Conservation (phyloP, 371 early-diverging fungal genomes). For the Apophysomyces elegans region DNA sequence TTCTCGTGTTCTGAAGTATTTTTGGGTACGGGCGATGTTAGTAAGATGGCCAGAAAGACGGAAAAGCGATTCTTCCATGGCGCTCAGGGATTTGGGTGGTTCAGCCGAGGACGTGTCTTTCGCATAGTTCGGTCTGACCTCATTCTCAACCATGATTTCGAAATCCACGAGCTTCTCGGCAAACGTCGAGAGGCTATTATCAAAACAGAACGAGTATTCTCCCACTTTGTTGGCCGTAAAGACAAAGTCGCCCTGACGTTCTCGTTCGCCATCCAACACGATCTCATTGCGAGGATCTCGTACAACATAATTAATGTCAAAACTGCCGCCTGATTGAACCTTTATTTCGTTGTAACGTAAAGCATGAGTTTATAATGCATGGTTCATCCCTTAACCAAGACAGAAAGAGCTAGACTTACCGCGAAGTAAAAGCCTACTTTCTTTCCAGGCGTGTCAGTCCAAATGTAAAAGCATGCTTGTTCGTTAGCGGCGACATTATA, state of each 20-base stretch:
- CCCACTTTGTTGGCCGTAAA: constrained; percentile 81
- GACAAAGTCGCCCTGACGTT: constrained; percentile 91
- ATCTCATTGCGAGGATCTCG: constrained; percentile 66
- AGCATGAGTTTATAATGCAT: not conserved
- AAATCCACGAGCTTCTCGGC: constrained; percentile 91
- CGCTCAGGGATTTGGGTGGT: constrained; percentile 54
- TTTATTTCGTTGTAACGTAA: constrained; percentile 25
- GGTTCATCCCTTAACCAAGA: not conserved
- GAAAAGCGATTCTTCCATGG: constrained; percentile 71
- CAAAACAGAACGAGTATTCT: constrained; percentile 93
- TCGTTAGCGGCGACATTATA: constrained; percentile 90
- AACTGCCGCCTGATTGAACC: constrained; percentile 92
- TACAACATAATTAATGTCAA: constrained; percentile 90
- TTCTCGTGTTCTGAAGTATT: constrained; percentile 85
- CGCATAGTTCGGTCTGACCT: constrained; percentile 48
- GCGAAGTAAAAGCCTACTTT: constrained; percentile 97
- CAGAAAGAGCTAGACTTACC: constrained; percentile 63
- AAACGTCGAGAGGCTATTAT: constrained; percentile 87
- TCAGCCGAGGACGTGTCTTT: constrained; percentile 25
- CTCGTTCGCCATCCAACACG: constrained; percentile 73
- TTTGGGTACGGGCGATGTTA: constrained; percentile 77
- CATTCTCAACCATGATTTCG: constrained; percentile 89
- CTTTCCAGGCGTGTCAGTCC: constrained; percentile 70
- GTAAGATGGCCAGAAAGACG: constrained; percentile 61
- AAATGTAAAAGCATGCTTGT: constrained; percentile 80